Conservation (phyloP, 495 filamentous ascomycete genomes). For the Thozetella sp. region DNA sequence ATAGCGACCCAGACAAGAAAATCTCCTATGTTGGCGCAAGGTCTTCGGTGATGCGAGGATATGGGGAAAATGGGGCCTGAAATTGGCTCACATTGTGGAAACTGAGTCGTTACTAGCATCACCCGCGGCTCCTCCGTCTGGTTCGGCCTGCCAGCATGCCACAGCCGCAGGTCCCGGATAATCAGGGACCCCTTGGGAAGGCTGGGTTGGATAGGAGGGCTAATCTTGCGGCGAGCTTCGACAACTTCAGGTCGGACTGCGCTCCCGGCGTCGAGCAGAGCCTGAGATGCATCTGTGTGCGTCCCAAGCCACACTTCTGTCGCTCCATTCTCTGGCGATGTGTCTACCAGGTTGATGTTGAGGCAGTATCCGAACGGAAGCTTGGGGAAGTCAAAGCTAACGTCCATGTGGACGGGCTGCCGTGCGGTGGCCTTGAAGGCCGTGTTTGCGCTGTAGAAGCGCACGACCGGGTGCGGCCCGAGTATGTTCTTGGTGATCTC, state of each 20-base stretch:
- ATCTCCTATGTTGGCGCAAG: too few species aligned
- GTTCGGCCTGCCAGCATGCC: constrained; percentile 50
- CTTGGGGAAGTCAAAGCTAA: constrained; percentile 5
- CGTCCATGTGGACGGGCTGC: constrained; percentile 5
- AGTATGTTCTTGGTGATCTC: constrained; percentile 4
- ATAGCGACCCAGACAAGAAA: too few species aligned
- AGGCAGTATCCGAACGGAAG: constrained; percentile 8
- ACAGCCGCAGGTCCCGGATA: constrained; percentile 41
- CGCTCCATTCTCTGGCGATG: constrained; percentile 43
- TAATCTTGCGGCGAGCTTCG: constrained; percentile 27
- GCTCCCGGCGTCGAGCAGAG: constrained; percentile 27
- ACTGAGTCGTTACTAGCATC: constrained; percentile 30
- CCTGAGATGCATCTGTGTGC: constrained; percentile 20
- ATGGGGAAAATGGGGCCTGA: too few species aligned
- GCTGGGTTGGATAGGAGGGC: constrained; percentile 35
- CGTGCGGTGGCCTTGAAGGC: constrained; percentile 6
- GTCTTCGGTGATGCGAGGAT: too few species aligned
- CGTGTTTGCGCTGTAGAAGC: constrained; percentile 8
- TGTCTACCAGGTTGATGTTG: constrained; percentile 9
- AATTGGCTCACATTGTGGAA: too few species aligned
- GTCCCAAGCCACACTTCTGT: constrained; percentile 60
- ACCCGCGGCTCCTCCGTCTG: constrained; percentile 37
- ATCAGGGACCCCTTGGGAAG: constrained; percentile 39
- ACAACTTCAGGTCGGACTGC: constrained; percentile 28
- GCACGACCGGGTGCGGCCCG: neutral